Evolutionary conservation across 257 asterid species (phyloP).

Genomic region (Echites panduratus): DNA sequence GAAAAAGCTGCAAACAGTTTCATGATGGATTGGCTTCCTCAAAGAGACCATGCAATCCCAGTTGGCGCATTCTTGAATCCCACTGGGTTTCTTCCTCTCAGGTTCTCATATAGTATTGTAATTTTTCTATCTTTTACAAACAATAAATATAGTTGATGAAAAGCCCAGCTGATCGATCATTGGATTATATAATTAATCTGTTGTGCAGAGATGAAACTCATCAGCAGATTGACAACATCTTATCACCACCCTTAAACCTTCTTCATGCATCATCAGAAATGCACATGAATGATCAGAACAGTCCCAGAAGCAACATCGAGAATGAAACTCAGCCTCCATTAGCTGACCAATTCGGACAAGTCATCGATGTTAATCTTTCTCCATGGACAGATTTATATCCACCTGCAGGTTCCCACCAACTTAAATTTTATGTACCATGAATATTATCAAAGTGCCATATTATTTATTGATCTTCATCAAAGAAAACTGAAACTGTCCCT

Average conservation of each 20-base stretch:
- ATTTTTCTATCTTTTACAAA: too few species aligned
- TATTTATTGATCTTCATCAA: neutral
- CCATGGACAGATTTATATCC: conserved; percentile 66
- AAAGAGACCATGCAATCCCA: conserved; percentile 61
- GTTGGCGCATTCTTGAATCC: conserved; percentile 59
- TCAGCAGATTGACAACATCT: conserved; percentile 42
- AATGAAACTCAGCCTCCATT: conserved; percentile 34
- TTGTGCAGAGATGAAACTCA: conserved; percentile 35
- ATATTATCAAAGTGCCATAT: too few species aligned
- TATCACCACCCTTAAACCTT: conserved; percentile 38
- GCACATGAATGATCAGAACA: conserved; percentile 40
- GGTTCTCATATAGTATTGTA: conserved; percentile 22
- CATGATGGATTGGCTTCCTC: conserved; percentile 67
- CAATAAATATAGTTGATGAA: too few species aligned
- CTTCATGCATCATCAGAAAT: conserved; percentile 33
- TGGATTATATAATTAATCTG: neutral
- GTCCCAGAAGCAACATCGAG: conserved; percentile 45
- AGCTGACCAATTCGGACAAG: conserved; percentile 33
- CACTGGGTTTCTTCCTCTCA: conserved; percentile 55
- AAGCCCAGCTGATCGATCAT: too few species aligned
- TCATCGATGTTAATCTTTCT: conserved; percentile 58
- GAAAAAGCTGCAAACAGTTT: conserved; percentile 28
- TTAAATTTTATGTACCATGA: too few species aligned
- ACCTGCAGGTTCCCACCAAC: conserved; percentile 23
- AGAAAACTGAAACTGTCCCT: neutral